Conservation (phyloP, 345 rosid genomes). For the Atalantia buxifolia region DNA sequence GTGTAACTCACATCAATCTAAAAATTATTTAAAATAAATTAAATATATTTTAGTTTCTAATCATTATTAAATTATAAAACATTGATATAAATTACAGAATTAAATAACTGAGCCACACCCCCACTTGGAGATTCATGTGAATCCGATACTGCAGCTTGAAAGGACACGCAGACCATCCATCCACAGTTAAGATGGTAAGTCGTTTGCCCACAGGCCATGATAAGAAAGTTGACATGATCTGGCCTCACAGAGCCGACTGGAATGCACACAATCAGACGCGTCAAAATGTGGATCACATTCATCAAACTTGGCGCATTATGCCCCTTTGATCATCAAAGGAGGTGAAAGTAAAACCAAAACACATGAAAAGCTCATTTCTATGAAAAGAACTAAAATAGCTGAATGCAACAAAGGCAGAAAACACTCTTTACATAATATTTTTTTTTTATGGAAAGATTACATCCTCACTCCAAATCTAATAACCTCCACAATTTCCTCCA, state of each 20-base stretch:
- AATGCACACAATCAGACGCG: not conserved
- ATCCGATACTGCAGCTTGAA: not conserved
- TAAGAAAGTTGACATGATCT: not conserved
- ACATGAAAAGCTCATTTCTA: conserved; percentile 18
- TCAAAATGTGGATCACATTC: not conserved
- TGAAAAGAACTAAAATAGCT: conserved; percentile 11
- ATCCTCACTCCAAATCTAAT: conserved; percentile 46
- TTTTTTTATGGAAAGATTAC: conserved; percentile 42
- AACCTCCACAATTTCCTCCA: conserved; percentile 34
- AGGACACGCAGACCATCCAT: not conserved
- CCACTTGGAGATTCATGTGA: too few relatives aligned
- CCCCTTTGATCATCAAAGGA: conserved; percentile 7
- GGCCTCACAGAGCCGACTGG: not conserved
- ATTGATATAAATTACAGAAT: too few relatives aligned
- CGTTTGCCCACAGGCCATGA: not conserved
- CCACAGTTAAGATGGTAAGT: not conserved
- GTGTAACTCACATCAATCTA: too few relatives aligned
- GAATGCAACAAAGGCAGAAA: conserved; percentile 28
- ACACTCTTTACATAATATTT: conserved; percentile 52
- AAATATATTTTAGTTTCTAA: too few relatives aligned
- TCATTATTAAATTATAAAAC: too few relatives aligned
- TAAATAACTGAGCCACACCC: too few relatives aligned
- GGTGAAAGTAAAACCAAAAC: not conserved
- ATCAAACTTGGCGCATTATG: not conserved
- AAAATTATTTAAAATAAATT: too few relatives aligned